Evolutionary conservation across 2,329 filamentous ascomycete species (phyloP), one percentile per base, ranked within the genome.

Genomic region (Arthroderma uncinatum): DNA sequence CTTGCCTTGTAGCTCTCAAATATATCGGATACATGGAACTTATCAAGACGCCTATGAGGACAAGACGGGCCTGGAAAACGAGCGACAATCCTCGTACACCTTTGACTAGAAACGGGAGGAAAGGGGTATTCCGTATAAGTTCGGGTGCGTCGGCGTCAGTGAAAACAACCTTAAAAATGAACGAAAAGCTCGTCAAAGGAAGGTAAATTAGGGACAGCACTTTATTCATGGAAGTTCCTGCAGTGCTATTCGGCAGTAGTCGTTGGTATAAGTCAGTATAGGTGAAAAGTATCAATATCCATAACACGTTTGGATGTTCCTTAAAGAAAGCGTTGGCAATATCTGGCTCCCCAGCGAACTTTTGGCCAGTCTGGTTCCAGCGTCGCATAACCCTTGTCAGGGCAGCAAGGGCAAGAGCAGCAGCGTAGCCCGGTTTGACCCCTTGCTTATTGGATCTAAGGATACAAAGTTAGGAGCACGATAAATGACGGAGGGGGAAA

Each of bases 351-450:
- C 91, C 91, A 1, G 93, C 86, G 64, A 89, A 91, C 70, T 98
- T 98, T 68, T 97, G 92, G 3, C 93, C 93, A 0, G 93, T 97
- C 70, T 97, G 93, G 67, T 97, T 97, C 92, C 92, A 98, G 57
- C 86, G 81, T 44, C 89, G 78, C 37, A 83, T 74, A 1, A 95
- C 64, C 36, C 91, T 81, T 55, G 88, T 79, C 6, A 82, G 72
- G 1, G 78, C 65, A 6, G 92, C 75, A 0, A 87, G 75, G 33
- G 78, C 64, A 12, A 80, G 28, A 52, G 59, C 57, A 57, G 56
- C 30, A 63, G 42, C 57, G 62, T 54, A 54, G 10, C 33, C 21
- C 62, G 54, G 14, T 53, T 58, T 7, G 65, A 56, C 6, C 9
- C 16, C 23, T 14, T 33, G 23, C 34, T 33, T 58, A 21, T 44